These are phyloP conservation scores for Pseudogymnoascus destructans DNA, from an alignment of 2,329 filamentous ascomycete species.

Conservation along the genomic window DNA sequence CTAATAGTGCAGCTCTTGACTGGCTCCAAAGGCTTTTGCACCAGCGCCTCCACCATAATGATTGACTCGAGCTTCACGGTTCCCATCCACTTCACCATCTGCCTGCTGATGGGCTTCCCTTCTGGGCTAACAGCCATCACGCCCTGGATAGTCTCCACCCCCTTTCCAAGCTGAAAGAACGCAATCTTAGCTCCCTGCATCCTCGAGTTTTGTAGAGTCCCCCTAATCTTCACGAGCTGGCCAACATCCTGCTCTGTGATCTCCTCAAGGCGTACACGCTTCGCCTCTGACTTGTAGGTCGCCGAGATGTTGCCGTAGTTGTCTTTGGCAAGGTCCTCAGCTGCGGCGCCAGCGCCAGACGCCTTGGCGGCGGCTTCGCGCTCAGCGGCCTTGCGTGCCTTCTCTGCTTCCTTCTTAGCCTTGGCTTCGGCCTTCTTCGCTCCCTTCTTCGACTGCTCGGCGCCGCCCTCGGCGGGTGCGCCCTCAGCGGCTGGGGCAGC, in stretches of 20 bases:
- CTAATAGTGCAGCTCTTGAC: slow-evolving; percentile 78
- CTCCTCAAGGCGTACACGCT: slow-evolving; percentile 46
- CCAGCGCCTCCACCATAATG: slow-evolving; percentile 64
- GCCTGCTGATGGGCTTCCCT: slow-evolving; percentile 52
- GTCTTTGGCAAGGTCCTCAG: slow-evolving; percentile 34
- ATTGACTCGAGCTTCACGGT: slow-evolving; percentile 67
- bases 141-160: slow-evolving; percentile 68
- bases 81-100: slow-evolving; percentile 90
- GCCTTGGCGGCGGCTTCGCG: slow-evolving; percentile 59
- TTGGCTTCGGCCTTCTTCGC: slow-evolving; percentile 29
- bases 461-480: slow-evolving; percentile 10
- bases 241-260: slow-evolving; percentile 53
- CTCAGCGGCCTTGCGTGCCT: slow-evolving; percentile 47
- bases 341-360: slow-evolving; percentile 49
- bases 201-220: slow-evolving; percentile 75
- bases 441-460: slow-evolving; percentile 33
- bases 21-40: slow-evolving; percentile 72
- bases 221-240: slow-evolving; percentile 62
- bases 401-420: not conserved
- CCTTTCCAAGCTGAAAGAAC: slow-evolving; percentile 72
- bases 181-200: slow-evolving; percentile 84
- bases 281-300: slow-evolving; percentile 39
- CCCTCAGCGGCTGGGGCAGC: not conserved
- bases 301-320: slow-evolving; percentile 49
- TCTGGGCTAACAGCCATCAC: slow-evolving; percentile 57